A percentile compares a stretch with the other conserved stretches of the same genome.
These are phyloP conservation scores for Marchantia polymorpha DNA, from an alignment of 225 moss, liverwort and hornwort species.

Conservation along the genomic window DNA sequence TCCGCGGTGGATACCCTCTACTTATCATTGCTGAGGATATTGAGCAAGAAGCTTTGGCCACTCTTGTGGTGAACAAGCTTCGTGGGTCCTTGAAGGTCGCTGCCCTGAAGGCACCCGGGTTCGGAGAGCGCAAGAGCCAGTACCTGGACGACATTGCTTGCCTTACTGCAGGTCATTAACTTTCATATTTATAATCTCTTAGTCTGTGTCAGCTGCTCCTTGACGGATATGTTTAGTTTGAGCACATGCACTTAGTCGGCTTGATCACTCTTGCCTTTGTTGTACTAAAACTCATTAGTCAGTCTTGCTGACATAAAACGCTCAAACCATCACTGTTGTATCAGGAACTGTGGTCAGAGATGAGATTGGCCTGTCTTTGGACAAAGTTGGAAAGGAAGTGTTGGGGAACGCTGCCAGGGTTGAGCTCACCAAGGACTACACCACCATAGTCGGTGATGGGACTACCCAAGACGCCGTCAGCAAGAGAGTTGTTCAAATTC, in stretches of 20 bases:
- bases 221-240: too few relatives aligned
- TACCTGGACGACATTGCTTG: conserved; percentile 91
- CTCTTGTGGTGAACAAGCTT: conserved; percentile 90
- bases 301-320: too few relatives aligned
- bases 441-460: conserved; percentile 93
- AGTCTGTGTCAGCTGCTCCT: too few relatives aligned
- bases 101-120: conserved; percentile 92
- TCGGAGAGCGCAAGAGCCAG: conserved; percentile 96
- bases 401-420: conserved; percentile 78
- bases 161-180: conserved; percentile 58
- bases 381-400: conserved; percentile 92
- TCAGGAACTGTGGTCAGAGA: conserved; percentile 79
- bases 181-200: too few relatives aligned
- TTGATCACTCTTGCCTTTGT: too few relatives aligned
- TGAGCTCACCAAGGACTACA: conserved; percentile 81
- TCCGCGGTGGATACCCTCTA: conserved; percentile 92
- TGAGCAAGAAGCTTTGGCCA: conserved; percentile 95
- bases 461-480: conserved; percentile 74
- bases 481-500: conserved; percentile 77
- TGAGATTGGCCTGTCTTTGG: conserved; percentile 83
- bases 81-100: conserved; percentile 86
- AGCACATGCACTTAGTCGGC: too few relatives aligned
- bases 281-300: too few relatives aligned
- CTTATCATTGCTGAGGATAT: conserved; percentile 91
- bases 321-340: neutral